Evolutionary conservation across 768 basidiomycete species (phyloP).

Genomic region (Mycena vitilis): DNA sequence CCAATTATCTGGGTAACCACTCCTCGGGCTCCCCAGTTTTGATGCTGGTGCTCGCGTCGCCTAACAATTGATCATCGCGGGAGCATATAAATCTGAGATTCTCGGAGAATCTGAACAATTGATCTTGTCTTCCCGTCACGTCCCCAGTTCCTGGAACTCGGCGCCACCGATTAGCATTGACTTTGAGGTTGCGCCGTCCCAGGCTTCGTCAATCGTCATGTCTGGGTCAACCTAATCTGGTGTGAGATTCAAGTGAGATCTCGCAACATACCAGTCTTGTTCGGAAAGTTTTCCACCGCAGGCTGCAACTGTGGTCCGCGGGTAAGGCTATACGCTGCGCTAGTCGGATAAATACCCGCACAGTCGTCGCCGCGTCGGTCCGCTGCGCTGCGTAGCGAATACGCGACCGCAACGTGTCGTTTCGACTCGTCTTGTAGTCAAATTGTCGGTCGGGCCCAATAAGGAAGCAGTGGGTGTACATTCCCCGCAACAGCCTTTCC

Average conservation of each 20-base stretch:
- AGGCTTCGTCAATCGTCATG: conserved; percentile 4
- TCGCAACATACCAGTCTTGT: conserved; percentile 1
- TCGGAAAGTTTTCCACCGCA: background rate
- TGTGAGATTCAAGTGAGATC: background rate
- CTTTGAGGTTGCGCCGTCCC: conserved; percentile 6
- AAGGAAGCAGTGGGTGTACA: conserved; percentile 6
- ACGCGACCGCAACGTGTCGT: conserved; percentile 27
- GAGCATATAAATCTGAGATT: background rate
- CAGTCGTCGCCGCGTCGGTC: conserved; percentile 3
- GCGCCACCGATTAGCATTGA: conserved; percentile 27
- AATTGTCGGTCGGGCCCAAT: conserved; percentile 23
- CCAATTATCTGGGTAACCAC: conserved; percentile 11
- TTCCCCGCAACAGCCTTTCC: conserved; percentile 24
- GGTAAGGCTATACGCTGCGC: conserved; percentile 8
- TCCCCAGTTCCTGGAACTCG: conserved; percentile 25
- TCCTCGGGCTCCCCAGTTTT: background rate
- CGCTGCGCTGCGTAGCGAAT: conserved; percentile 8
- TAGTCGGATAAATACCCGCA: background rate
- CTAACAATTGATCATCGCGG: conserved; percentile 16
- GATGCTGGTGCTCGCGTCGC: conserved; percentile 7
- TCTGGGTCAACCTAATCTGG: conserved; percentile 18
- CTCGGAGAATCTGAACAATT: conserved; percentile 2
- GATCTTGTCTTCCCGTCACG: conserved; percentile 18
- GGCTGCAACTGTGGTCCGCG: conserved; percentile 18
- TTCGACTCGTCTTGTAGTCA: conserved; percentile 7